These are phyloP conservation scores for Geosiphon pyriformis DNA, from an alignment of 192 early-diverging fungal species.

Conservation along the genomic window DNA sequence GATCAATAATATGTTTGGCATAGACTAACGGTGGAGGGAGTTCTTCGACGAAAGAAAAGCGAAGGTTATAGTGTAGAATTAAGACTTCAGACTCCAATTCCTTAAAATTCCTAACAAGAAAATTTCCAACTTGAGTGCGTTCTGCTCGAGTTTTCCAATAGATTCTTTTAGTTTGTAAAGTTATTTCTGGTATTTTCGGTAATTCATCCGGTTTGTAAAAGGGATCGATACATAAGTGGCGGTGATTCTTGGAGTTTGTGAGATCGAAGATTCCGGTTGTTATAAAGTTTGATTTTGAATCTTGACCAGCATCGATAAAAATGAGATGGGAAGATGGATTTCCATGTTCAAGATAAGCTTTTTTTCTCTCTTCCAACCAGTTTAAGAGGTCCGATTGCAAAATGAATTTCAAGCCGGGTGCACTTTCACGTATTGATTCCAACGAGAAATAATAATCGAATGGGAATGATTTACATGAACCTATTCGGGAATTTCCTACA, in stretches of 20 bases:
- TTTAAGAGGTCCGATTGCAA: conserved; percentile 8
- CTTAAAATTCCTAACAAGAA: background rate
- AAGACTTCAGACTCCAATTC: background rate
- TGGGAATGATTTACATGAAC: conserved; percentile 9
- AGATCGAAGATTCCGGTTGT: background rate
- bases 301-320: background rate
- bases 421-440: background rate
- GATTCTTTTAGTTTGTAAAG: background rate
- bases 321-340: background rate
- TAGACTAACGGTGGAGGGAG: background rate
- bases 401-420: conserved; percentile 4
- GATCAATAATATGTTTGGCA: conserved; percentile 2
- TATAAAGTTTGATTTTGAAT: no score
- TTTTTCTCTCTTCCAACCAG: conserved; percentile 8
- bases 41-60: no score
- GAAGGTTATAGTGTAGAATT: background rate
- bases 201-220: background rate
- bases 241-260: no score
- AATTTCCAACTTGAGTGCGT: background rate
- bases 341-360: background rate
- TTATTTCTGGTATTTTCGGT: background rate
- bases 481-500: background rate
- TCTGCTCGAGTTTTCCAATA: background rate
- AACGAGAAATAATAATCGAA: conserved; percentile 16
- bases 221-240: background rate